phyloP scores from a whole-genome alignment of 805 yeast genomes.

The Kockiozyma suomiensis region DNA sequence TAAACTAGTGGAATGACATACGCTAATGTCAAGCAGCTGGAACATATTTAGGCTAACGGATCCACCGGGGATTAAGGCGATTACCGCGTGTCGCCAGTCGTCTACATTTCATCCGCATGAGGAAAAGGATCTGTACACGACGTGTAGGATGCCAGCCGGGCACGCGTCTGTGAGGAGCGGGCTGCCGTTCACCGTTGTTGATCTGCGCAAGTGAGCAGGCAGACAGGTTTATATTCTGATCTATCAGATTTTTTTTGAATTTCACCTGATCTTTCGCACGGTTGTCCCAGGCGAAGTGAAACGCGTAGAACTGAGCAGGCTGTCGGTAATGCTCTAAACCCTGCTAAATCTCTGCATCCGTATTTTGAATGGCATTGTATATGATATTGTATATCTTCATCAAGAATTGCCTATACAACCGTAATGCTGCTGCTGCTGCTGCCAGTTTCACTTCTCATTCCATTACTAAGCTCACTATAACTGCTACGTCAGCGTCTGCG shows the following conservation, averaged over 20 bases:
- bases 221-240: too few relatives aligned
- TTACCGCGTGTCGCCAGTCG: slow-evolving; percentile 52
- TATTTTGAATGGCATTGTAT: too few relatives aligned
- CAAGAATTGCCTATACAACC: background rate
- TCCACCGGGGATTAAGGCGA: slow-evolving; percentile 62
- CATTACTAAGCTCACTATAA: background rate
- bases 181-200: slow-evolving; percentile 54
- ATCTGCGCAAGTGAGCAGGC: slow-evolving; percentile 53
- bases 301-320: too few relatives aligned
- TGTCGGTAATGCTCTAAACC: too few relatives aligned
- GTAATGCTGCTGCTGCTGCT: background rate
- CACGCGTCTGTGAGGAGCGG: slow-evolving; percentile 53
- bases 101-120: slow-evolving; percentile 66
- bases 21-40: slow-evolving; percentile 36
- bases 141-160: slow-evolving; percentile 50
- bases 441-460: background rate
- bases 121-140: slow-evolving; percentile 53
- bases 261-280: too few relatives aligned
- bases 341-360: too few relatives aligned
- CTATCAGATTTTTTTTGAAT: too few relatives aligned
- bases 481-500: background rate
- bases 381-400: background rate
- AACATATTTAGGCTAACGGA: slow-evolving; percentile 66
- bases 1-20: too few relatives aligned
- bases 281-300: too few relatives aligned